phyloP scores from a whole-genome alignment of 1,139 yeast genomes.

The Citeromyces hawaiiensis region DNA sequence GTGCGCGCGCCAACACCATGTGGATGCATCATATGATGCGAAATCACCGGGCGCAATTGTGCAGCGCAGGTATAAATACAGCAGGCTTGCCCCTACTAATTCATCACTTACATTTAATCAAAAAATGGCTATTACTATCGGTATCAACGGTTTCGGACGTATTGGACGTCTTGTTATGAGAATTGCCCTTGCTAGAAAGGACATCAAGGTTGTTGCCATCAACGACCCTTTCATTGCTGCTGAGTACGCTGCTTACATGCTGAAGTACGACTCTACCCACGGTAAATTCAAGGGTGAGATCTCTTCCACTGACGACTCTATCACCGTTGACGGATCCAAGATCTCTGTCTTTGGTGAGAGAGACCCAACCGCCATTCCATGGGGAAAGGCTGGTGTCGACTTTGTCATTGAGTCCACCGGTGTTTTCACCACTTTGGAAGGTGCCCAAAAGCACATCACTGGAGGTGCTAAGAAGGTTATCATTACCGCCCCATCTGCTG shows the following conservation, averaged over 20 bases:
- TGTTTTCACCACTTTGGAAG: slow-evolving; percentile 67
- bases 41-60: background rate
- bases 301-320: slow-evolving; percentile 37
- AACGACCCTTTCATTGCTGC: slow-evolving; percentile 78
- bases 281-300: slow-evolving; percentile 66
- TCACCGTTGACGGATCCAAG: slow-evolving; percentile 54
- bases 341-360: slow-evolving; percentile 66
- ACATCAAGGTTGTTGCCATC: slow-evolving; percentile 65
- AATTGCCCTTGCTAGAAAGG: slow-evolving; percentile 58
- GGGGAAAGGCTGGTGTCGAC: slow-evolving; percentile 70
- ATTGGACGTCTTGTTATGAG: slow-evolving; percentile 75
- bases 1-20: background rate
- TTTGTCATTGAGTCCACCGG: slow-evolving; percentile 81
- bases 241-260: slow-evolving; percentile 80
- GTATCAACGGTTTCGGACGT: slow-evolving; percentile 89
- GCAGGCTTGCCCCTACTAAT: background rate
- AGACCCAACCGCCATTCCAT: slow-evolving; percentile 74
- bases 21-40: background rate
- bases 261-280: slow-evolving; percentile 84
- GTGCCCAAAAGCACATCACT: slow-evolving; percentile 72
- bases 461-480: slow-evolving; percentile 87
- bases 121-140: slow-evolving; percentile 41
- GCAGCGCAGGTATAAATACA: background rate
- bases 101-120: slow-evolving; percentile 2
- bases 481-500: slow-evolving; percentile 78